Evolutionary conservation across 1,284 basidiomycete species (phyloP).

Genomic region (Meripilus lineatus): DNA sequence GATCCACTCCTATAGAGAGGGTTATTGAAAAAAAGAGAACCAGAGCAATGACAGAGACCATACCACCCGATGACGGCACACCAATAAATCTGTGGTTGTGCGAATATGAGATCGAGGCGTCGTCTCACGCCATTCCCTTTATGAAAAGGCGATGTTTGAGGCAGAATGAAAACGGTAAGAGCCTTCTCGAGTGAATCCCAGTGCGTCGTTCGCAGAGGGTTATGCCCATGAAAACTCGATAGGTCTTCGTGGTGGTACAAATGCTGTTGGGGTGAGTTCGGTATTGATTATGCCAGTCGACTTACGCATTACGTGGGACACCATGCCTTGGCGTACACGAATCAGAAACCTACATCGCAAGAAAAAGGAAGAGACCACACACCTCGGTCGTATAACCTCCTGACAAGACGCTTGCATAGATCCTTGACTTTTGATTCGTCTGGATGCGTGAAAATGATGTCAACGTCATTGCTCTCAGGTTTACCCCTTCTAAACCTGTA

Average conservation of each 20-base stretch:
- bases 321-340: slow-evolving; percentile 50
- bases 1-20: slow-evolving; percentile 64
- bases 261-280: neutral
- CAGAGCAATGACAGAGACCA: slow-evolving; percentile 14
- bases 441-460: slow-evolving; percentile 73
- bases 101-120: slow-evolving; percentile 73
- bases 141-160: slow-evolving; percentile 25
- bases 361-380: slow-evolving; percentile 11
- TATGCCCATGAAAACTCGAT: slow-evolving; percentile 50
- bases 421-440: slow-evolving; percentile 43
- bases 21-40: slow-evolving; percentile 1
- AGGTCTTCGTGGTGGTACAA: slow-evolving; percentile 33
- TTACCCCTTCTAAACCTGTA: slow-evolving; percentile 75
- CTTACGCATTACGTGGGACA: slow-evolving; percentile 68
- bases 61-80: slow-evolving; percentile 77
- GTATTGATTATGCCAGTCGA: slow-evolving; percentile 5
- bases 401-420: slow-evolving; percentile 47
- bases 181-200: slow-evolving; percentile 71
- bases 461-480: slow-evolving; percentile 66
- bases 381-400: slow-evolving; percentile 51
- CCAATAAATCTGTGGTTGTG: slow-evolving; percentile 65
- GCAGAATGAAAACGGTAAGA: slow-evolving; percentile 63
- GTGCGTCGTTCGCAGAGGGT: slow-evolving; percentile 47
- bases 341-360: neutral
- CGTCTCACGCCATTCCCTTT: slow-evolving; percentile 45